Evolutionary conservation across 352 stramenopile genomes (phyloP).

Genomic region (Phytophthora litchii): DNA sequence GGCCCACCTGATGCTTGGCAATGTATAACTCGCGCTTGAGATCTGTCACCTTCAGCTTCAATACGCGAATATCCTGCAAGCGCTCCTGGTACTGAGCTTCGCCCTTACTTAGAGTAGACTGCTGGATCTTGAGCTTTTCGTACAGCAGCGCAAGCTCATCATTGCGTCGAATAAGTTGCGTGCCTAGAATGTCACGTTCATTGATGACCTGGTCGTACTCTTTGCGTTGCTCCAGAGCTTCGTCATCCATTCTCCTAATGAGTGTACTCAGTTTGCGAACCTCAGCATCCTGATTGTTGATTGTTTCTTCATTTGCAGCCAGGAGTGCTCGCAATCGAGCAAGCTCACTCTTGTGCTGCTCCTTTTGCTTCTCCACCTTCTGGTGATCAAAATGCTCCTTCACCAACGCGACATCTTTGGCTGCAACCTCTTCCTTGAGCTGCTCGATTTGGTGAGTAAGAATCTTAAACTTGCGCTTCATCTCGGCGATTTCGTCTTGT

Average conservation of each 20-base stretch:
- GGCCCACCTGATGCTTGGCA: constrained; percentile 86
- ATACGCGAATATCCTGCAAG: constrained; percentile 93
- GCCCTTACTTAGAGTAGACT: constrained; percentile 92
- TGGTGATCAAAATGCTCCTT: constrained; percentile 97
- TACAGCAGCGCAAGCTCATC: constrained; percentile 97
- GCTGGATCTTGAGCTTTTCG: constrained; percentile 98
- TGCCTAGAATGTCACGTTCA: constrained; percentile 96
- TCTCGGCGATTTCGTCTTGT: constrained; percentile 95
- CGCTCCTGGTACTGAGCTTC: constrained; percentile 94
- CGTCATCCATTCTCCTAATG: constrained; percentile 94
- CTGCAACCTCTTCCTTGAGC: constrained; percentile 95
- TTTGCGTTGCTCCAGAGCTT: constrained; percentile 93
- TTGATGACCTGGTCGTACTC: constrained; percentile 97
- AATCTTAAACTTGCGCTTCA: constrained; percentile 98
- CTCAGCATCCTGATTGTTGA: constrained; percentile 95
- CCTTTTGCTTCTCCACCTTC: constrained; percentile 94
- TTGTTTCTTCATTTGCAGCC: constrained; percentile 90
- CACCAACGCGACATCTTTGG: constrained; percentile 95
- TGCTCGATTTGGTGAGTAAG: constrained; percentile 96
- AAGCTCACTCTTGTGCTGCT: constrained; percentile 95
- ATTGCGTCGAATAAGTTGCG: constrained; percentile 96
- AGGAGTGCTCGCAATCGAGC: constrained; percentile 88
- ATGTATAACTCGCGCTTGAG: constrained; percentile 93
- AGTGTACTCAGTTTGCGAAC: constrained; percentile 93
- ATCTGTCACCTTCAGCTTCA: constrained; percentile 96